Evolutionary conservation across 2,329 filamentous ascomycete species (phyloP).

Genomic region (Penicillium sp.): DNA sequence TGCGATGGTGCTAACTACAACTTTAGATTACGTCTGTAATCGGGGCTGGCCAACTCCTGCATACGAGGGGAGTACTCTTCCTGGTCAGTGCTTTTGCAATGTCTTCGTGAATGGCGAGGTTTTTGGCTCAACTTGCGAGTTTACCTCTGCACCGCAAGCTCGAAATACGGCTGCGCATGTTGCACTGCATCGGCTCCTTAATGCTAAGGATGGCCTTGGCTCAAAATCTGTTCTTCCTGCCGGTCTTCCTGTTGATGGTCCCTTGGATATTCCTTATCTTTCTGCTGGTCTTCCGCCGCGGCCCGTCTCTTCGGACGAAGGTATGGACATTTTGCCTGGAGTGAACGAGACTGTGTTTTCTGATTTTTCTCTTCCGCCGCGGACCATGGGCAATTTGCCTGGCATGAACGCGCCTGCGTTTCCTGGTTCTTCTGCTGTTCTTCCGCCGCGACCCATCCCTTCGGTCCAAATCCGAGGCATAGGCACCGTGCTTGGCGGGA

Average conservation of each 20-base stretch:
- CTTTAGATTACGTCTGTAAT: conserved; percentile 14
- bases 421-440: no score
- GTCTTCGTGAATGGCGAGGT: conserved; percentile 17
- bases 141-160: conserved; percentile 21
- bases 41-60: background rate
- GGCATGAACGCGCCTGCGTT: no score
- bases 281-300: background rate
- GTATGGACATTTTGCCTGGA: background rate
- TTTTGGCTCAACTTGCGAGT: conserved; percentile 17
- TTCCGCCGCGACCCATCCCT: no score
- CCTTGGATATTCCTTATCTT: background rate
- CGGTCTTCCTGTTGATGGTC: background rate
- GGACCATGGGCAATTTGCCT: no score
- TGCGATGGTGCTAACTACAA: background rate
- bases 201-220: conserved; percentile 3
- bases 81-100: conserved; percentile 23
- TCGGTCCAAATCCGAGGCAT: no score
- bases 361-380: no score
- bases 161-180: conserved; percentile 28
- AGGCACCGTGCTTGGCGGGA: no score
- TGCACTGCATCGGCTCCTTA: conserved; percentile 24
- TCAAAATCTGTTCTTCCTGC: background rate
- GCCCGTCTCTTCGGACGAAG: no score
- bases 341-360: no score
- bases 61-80: background rate